Evolutionary conservation across 2,329 filamentous ascomycete genomes (phyloP), one percentile per base, ranked within the genome.

Genomic region (Pezicula carpinea): DNA sequence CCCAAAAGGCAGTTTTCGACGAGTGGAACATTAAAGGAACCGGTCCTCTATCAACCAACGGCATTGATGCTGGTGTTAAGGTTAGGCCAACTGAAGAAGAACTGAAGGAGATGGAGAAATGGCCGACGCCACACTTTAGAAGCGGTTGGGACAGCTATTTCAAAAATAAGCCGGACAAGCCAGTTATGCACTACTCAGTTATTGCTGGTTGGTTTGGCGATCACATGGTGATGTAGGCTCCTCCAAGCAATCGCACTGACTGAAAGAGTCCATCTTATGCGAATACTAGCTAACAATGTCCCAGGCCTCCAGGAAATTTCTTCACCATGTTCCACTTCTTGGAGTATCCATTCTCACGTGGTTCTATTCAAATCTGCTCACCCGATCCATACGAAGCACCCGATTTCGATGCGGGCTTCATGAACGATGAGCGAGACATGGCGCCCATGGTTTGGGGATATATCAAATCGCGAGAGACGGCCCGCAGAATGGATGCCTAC

Each of bases 401-500:
- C 0, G 87, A 90, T 69, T 90, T 91, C 58, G 87, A 91, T 62
- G 79, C 84, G 1, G 85, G 86, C 18, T 91, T 90, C 72, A 89
- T 91, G 86, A 91, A 88, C 59, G 87, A 91, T 67, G 84, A 88
- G 67, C 76, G 87, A 19, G 87, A 91, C 60, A 90, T 91, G 86
- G 85, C 82, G 1, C 85, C 87, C 7, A 89, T 87, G 82, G 85
- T 91, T 5, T 90, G 87, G 86, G 83, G 83, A 4, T 90, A 90
- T 67, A 87, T 89, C 72, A 89, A 89, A 69, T 87, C 83, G 2
- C 83, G 46, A 48, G 86, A 89, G 74, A 90, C 85, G 3, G 87
- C 87, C 2, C 77, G 87, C 3, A 80, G 85, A 53, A 89, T 89
- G 86, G 77, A 83, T 21, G 81, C 85, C 0, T 90, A 88, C 54